A percentile compares a stretch with the other conserved stretches of the same genome.
Evolutionary conservation across 495 filamentous ascomycete species (phyloP).

Genomic region (Aspergillus saccharolyticus): DNA sequence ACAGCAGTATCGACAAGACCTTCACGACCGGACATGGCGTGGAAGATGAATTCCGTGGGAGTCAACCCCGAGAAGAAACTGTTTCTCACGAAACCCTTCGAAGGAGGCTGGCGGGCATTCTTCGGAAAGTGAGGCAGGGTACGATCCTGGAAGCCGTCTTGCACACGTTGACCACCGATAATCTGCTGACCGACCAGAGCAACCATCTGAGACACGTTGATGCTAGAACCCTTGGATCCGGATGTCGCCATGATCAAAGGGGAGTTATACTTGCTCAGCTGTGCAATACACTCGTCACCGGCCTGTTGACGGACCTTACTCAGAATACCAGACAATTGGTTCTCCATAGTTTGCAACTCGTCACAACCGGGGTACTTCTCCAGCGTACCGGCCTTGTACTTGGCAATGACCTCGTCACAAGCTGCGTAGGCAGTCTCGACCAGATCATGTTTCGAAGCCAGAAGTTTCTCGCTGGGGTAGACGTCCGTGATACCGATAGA

Average conservation of each 20-base stretch:
- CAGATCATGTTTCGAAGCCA: slow-evolving; percentile 63
- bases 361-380: slow-evolving; percentile 83
- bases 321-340: slow-evolving; percentile 81
- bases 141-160: slow-evolving; percentile 93
- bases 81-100: slow-evolving; percentile 95
- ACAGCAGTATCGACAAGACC: slow-evolving; percentile 99
- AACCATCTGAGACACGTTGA: slow-evolving; percentile 99
- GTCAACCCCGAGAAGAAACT: slow-evolving; percentile 93
- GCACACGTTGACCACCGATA: slow-evolving; percentile 87
- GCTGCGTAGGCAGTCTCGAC: slow-evolving; percentile 73
- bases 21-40: slow-evolving; percentile 97
- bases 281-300: slow-evolving; percentile 84
- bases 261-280: slow-evolving; percentile 86
- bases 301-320: slow-evolving; percentile 85
- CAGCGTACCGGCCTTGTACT: slow-evolving; percentile 71
- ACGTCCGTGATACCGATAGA: slow-evolving; percentile 96
- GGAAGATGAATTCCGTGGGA: slow-evolving; percentile 93
- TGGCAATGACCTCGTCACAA: slow-evolving; percentile 79
- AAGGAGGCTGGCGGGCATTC: slow-evolving; percentile 79
- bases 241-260: slow-evolving; percentile 96
- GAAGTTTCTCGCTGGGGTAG: slow-evolving; percentile 66
- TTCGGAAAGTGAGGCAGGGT: slow-evolving; percentile 94
- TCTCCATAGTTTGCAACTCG: slow-evolving; percentile 89
- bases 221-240: slow-evolving; percentile 90
- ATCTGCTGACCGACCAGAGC: slow-evolving; percentile 96